phyloP scores from a whole-genome alignment of 257 asterid genomes.

The Solanum neorickii region DNA sequence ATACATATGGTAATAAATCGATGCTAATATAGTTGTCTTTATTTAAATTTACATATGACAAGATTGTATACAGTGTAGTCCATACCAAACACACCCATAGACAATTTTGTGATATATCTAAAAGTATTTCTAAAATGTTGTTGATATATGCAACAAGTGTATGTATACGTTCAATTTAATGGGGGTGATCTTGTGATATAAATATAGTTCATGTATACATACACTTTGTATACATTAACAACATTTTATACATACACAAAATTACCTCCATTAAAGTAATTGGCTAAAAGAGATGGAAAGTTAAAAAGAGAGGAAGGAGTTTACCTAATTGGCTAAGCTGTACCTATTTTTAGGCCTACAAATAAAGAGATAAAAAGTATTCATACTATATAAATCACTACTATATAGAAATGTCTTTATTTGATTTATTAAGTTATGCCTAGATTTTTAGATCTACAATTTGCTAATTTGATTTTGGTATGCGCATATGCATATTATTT shows the following conservation, averaged over 20 bases:
- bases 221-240: no score
- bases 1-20: not conserved
- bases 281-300: not conserved
- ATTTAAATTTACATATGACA: no score
- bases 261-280: no score
- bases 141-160: not conserved
- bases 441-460: no score
- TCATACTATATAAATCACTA: no score
- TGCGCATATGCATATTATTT: not conserved
- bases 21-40: not conserved
- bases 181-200: not conserved
- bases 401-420: no score
- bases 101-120: no score
- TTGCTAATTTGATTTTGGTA: not conserved
- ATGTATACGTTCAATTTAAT: not conserved
- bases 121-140: no score
- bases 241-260: no score
- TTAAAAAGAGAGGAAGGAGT: not conserved
- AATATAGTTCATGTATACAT: not conserved
- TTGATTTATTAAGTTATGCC: not conserved
- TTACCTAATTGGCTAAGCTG: not conserved
- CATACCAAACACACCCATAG: not conserved
- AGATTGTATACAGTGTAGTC: not conserved
- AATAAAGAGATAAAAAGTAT: no score
- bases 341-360: not conserved